These are phyloP conservation scores for Rhododendron henanense DNA, from an alignment of 148 eudicot species.

Conservation along the genomic window DNA sequence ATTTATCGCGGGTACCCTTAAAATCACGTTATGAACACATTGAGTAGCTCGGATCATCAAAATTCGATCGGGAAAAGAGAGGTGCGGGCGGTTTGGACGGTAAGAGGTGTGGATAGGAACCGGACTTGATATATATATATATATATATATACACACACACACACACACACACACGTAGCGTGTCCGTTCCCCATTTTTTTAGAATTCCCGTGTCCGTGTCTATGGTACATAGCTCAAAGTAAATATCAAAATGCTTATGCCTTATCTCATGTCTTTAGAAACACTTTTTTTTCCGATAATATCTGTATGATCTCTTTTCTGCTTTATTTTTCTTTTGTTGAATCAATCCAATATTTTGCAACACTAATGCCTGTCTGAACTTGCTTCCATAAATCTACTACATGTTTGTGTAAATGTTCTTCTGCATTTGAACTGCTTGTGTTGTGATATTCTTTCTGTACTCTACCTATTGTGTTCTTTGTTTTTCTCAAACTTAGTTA, in stretches of 20 bases:
- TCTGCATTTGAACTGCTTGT: background rate
- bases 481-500: background rate
- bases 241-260: background rate
- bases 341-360: background rate
- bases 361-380: background rate
- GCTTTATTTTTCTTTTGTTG: background rate
- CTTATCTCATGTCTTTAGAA: background rate
- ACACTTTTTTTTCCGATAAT: background rate
- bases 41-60: no score
- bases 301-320: background rate
- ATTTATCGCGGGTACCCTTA: no score
- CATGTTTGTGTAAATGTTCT: background rate
- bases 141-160: no score
- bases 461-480: background rate
- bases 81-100: no score
- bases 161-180: no score
- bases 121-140: no score
- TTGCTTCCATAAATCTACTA: background rate
- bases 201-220: no score
- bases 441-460: background rate
- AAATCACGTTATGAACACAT: no score
- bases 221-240: background rate
- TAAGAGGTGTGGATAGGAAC: no score
- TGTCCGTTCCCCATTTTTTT: no score
- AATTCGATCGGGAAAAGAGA: no score